phyloP scores from a whole-genome alignment of 257 asterid species.

The Catharanthus roseus region DNA sequence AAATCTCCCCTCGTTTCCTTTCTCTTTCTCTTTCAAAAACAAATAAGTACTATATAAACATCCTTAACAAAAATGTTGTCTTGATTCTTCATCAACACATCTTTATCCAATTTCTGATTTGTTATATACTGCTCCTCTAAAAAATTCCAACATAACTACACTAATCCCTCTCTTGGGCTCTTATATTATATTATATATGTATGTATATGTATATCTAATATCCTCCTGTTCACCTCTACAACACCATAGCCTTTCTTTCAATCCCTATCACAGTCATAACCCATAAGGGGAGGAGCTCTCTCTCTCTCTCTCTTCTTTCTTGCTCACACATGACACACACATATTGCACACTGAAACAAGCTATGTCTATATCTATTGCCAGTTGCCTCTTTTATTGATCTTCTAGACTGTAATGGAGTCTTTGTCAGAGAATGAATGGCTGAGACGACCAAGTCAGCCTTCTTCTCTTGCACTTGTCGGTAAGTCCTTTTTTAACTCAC shows the following conservation, averaged over 20 bases:
- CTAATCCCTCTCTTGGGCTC: constrained; percentile 14
- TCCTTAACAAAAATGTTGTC: too few species aligned
- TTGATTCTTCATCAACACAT: neutral
- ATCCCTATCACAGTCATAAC: constrained; percentile 18
- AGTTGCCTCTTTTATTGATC: constrained; percentile 39
- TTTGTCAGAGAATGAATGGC: constrained; percentile 85
- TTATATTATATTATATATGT: constrained; percentile 1
- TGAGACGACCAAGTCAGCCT: constrained; percentile 48
- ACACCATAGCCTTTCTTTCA: constrained; percentile 21
- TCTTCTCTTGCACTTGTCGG: constrained; percentile 49
- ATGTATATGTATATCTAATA: constrained; percentile 3
- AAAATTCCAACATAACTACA: constrained; percentile 26
- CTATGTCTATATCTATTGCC: constrained; percentile 30
- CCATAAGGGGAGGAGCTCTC: too few species aligned
- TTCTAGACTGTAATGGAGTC: constrained; percentile 40
- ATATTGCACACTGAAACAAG: constrained; percentile 2
- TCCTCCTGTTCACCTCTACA: constrained; percentile 22
- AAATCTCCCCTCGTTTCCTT: neutral
- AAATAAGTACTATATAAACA: too few species aligned
- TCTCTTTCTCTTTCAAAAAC: too few species aligned
- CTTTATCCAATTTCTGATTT: constrained; percentile 1
- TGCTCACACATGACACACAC: constrained; percentile 12
- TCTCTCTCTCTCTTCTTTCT: constrained; percentile 14
- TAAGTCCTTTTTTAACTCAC: constrained; percentile 19
- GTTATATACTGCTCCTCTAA: constrained; percentile 15